A percentile compares a stretch with the other conserved stretches of the same genome.
These are phyloP conservation scores for Colletotrichum sp. DNA, from an alignment of 2,329 filamentous ascomycete species.

Conservation along the genomic window DNA sequence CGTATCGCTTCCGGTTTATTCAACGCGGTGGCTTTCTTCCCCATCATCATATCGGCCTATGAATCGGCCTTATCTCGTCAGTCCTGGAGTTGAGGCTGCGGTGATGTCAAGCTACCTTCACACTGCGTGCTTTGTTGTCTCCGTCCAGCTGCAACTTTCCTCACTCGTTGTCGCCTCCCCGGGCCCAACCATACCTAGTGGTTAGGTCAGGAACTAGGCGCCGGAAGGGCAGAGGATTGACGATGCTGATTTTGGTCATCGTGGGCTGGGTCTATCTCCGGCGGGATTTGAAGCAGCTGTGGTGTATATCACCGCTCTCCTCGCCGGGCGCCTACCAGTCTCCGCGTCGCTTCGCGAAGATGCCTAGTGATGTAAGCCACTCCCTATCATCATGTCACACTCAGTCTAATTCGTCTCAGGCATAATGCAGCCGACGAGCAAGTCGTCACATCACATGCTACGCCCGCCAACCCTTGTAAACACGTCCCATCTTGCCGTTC, in stretches of 20 bases:
- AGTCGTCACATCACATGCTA: fast-evolving
- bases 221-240: neutral
- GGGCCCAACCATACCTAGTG: neutral
- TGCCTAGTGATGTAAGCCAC: neutral
- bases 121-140: neutral
- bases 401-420: neutral
- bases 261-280: neutral
- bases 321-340: neutral
- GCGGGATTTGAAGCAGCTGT: neutral
- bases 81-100: neutral
- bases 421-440: neutral
- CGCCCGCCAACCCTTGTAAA: neutral
- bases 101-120: neutral
- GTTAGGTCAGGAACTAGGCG: neutral
- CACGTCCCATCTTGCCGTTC: neutral
- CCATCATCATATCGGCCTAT: neutral
- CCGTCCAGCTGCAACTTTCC: neutral
- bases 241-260: neutral
- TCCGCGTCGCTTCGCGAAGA: neutral
- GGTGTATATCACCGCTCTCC: neutral
- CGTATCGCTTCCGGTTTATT: neutral
- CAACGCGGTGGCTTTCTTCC: neutral
- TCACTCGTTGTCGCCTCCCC: neutral
- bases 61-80: neutral
- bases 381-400: neutral